Conservation (phyloP, 2,329 filamentous ascomycete species). For the Apiospora hydei region DNA sequence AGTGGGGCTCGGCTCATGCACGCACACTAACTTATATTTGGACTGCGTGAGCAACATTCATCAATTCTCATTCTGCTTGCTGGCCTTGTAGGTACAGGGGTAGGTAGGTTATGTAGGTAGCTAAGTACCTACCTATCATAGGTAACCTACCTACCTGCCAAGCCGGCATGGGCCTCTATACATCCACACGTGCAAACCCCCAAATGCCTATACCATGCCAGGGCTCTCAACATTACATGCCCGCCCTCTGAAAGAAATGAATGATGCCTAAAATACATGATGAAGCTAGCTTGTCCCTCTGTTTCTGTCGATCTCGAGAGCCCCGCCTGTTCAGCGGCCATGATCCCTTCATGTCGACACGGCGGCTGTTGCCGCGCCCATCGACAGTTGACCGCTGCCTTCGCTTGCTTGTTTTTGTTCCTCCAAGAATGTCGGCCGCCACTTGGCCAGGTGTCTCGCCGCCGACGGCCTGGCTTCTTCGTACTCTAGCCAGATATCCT, state of each 20-base stretch:
- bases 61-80: too few relatives aligned
- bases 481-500: conserved; percentile 72
- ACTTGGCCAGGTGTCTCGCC: conserved; percentile 68
- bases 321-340: background rate
- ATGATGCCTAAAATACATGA: background rate
- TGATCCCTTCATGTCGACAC: background rate
- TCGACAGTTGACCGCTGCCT: background rate
- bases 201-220: background rate
- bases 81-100: background rate
- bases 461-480: conserved; percentile 70
- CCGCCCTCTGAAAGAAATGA: background rate
- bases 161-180: background rate
- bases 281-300: background rate
- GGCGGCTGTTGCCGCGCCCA: background rate
- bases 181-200: background rate
- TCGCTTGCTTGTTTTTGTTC: conserved; percentile 13
- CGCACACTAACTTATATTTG: too few relatives aligned
- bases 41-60: background rate
- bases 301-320: background rate
- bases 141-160: too few relatives aligned
- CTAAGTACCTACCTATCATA: too few relatives aligned
- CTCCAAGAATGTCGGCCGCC: conserved; percentile 62
- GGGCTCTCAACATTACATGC: background rate
- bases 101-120: too few relatives aligned
- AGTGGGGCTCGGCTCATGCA: conserved; percentile 4